phyloP scores from a whole-genome alignment of 2,329 filamentous ascomycete species.

The Fusarium pseudoanthophilum region DNA sequence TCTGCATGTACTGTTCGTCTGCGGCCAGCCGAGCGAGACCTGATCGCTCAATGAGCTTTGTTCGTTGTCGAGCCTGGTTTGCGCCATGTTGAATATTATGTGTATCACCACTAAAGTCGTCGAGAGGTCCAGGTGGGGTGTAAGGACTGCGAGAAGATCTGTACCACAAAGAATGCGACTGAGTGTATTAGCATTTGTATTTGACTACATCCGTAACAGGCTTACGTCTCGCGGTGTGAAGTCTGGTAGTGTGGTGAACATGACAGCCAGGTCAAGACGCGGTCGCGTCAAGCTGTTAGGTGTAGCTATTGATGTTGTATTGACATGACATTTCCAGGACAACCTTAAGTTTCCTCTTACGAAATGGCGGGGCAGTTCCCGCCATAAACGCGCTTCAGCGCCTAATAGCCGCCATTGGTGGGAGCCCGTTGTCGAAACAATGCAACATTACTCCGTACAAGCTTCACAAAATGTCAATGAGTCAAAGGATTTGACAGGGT shows the following conservation, averaged over 20 bases:
- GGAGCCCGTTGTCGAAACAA: conserved; percentile 7
- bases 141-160: conserved; percentile 68
- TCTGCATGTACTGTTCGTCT: conserved; percentile 81
- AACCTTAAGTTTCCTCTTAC: conserved; percentile 2
- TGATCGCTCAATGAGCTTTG: conserved; percentile 65
- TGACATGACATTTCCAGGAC: conserved; percentile 25
- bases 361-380: conserved; percentile 33
- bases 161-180: conserved; percentile 82
- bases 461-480: not conserved
- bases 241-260: conserved; percentile 73
- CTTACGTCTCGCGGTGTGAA: conserved; percentile 77
- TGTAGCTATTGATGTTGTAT: conserved; percentile 29
- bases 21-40: conserved; percentile 75
- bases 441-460: conserved; percentile 17
- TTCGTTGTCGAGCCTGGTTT: conserved; percentile 52
- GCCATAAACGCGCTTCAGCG: conserved; percentile 37
- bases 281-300: conserved; percentile 28
- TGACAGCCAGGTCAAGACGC: conserved; percentile 47
- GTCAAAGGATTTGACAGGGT: not conserved
- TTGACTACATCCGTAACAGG: conserved; percentile 8
- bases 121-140: conserved; percentile 49
- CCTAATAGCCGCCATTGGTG: conserved; percentile 39
- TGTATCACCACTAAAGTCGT: conserved; percentile 46
- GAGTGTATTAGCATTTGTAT: conserved; percentile 21
- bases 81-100: conserved; percentile 46